Evolutionary conservation across 306 rosid genomes (phyloP).

Genomic region (Senna tora): DNA sequence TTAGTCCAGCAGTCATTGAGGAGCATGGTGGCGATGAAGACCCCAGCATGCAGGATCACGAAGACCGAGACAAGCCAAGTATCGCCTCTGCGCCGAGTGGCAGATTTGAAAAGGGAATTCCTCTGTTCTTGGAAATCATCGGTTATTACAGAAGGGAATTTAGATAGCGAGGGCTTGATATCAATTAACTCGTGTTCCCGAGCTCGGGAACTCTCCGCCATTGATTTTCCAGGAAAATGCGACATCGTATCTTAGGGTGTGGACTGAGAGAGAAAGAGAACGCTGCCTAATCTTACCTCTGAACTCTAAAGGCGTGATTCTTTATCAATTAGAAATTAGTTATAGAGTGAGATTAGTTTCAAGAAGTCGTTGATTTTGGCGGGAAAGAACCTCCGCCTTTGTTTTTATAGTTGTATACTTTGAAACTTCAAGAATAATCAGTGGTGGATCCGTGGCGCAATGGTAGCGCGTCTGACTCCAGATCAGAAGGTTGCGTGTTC

Average conservation of each 20-base stretch:
- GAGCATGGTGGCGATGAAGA: slow-evolving; percentile 74
- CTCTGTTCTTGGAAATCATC: slow-evolving; percentile 38
- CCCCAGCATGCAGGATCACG: slow-evolving; percentile 68
- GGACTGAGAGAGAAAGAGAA: slow-evolving; percentile 26
- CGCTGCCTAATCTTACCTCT: background rate
- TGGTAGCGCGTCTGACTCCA: slow-evolving; percentile 85
- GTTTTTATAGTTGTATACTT: no score
- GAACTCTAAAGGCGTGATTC: no score
- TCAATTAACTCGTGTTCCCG: slow-evolving; percentile 43
- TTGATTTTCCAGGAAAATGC: slow-evolving; percentile 33
- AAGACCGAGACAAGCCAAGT: slow-evolving; percentile 87
- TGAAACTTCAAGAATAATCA: no score
- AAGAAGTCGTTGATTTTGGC: slow-evolving; percentile 62
- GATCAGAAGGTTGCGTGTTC: slow-evolving; percentile 81
- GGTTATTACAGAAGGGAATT: slow-evolving; percentile 23
- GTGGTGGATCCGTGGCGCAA: slow-evolving; percentile 64
- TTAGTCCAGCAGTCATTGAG: slow-evolving; percentile 80
- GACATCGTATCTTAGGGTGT: slow-evolving; percentile 6
- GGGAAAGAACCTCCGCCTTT: slow-evolving; percentile 45
- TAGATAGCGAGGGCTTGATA: slow-evolving; percentile 43
- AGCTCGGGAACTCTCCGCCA: slow-evolving; percentile 45
- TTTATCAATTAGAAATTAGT: background rate
- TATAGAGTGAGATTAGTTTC: slow-evolving; percentile 35
- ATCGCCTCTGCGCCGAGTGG: slow-evolving; percentile 55
- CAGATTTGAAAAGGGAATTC: slow-evolving; percentile 47